A percentile compares a stretch with the other conserved stretches of the same genome.
Evolutionary conservation across 352 stramenopile genomes (phyloP).

Genomic region (Chrysophaeum taylorii): DNA sequence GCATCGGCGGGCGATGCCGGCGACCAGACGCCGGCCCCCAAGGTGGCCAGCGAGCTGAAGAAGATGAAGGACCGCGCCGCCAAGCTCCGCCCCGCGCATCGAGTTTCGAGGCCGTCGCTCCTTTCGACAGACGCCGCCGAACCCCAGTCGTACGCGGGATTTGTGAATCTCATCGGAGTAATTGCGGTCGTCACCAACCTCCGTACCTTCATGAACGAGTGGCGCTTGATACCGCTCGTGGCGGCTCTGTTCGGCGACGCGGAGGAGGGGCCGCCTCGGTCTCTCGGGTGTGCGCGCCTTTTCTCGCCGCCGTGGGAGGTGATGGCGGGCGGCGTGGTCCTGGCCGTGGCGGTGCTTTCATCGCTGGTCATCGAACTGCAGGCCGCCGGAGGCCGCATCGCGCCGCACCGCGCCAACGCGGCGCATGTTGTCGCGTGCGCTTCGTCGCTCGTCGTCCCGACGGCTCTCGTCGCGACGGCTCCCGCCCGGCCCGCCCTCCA

Average conservation of each 20-base stretch:
- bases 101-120: not conserved
- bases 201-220: not conserved
- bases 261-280: too few relatives aligned
- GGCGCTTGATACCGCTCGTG: not conserved
- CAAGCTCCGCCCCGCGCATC: not conserved
- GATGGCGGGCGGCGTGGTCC: not conserved
- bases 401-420: too few relatives aligned
- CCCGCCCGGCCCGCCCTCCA: not conserved
- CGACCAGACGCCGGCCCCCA: not conserved
- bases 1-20: not conserved
- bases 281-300: too few relatives aligned
- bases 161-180: not conserved
- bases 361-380: too few relatives aligned
- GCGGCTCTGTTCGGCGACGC: too few relatives aligned
- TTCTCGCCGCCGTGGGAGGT: too few relatives aligned
- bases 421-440: not conserved
- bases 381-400: too few relatives aligned
- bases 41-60: not conserved
- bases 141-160: not conserved
- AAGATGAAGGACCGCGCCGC: not conserved
- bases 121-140: not conserved
- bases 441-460: not conserved
- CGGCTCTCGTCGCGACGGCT: not conserved
- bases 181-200: constrained; percentile 3
- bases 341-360: not conserved